Evolutionary conservation across 495 filamentous ascomycete species (phyloP).

Genomic region (Alectoria sarmentosa): DNA sequence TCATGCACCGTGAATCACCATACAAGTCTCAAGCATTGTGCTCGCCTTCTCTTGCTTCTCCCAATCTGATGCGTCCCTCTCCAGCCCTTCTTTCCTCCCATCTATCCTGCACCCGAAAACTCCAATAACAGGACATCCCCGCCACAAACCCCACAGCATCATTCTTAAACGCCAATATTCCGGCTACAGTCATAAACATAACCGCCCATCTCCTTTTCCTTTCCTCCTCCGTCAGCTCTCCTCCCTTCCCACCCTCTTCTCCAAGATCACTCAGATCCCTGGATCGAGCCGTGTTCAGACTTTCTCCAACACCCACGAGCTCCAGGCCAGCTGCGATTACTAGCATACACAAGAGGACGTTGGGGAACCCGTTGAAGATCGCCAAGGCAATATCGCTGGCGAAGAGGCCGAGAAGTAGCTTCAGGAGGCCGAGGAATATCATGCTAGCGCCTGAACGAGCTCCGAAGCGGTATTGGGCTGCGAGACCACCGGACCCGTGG

Average conservation of each 20-base stretch:
- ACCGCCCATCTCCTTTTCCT: conserved; percentile 68
- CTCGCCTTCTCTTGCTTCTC: neutral
- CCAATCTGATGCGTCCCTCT: conserved; percentile 8
- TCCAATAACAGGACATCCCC: conserved; percentile 66
- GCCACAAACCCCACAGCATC: conserved; percentile 80
- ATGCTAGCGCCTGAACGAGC: conserved; percentile 80
- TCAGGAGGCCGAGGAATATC: conserved; percentile 68
- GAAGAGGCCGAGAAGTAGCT: conserved; percentile 66
- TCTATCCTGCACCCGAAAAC: conserved; percentile 34
- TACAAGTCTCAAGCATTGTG: neutral
- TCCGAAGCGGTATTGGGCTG: conserved; percentile 74
- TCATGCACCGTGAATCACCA: neutral
- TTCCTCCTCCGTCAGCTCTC: conserved; percentile 50
- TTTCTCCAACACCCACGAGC: conserved; percentile 74
- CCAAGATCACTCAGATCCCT: conserved; percentile 43
- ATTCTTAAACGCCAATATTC: conserved; percentile 79
- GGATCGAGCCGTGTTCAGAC: conserved; percentile 61
- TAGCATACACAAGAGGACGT: conserved; percentile 72
- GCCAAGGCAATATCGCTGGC: conserved; percentile 61
- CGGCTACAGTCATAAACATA: conserved; percentile 79
- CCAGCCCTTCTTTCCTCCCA: conserved; percentile 3
- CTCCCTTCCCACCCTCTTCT: conserved; percentile 26
- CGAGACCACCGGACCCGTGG: conserved; percentile 85
- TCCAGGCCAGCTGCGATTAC: conserved; percentile 85
- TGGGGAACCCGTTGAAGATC: conserved; percentile 65